Percentiles rank a stretch among this genome's conserved stretches.
Conservation (phyloP, 371 early-diverging fungal genomes). For the Circinella umbellata region DNA sequence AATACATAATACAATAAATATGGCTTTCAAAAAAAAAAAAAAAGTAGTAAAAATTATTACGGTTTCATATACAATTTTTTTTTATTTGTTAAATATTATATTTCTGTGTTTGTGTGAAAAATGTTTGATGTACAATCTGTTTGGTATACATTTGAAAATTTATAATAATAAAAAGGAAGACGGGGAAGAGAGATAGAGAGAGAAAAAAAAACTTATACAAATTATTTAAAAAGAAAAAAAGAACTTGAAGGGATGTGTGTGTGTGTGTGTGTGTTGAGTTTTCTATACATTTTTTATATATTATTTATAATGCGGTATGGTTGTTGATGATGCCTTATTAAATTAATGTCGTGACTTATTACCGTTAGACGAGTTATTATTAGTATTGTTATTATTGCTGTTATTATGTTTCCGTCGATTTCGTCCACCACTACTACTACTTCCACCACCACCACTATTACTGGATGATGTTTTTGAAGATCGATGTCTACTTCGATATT, state of each 20-base stretch:
- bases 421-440: neutral
- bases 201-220: too few species aligned
- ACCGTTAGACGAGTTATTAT: neutral
- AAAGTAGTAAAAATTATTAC: neutral
- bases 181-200: too few species aligned
- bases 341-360: neutral
- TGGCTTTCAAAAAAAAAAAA: neutral
- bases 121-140: slow-evolving; percentile 2
- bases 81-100: neutral
- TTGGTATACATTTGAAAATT: neutral
- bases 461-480: neutral
- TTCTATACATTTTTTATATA: slow-evolving; percentile 2
- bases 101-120: neutral
- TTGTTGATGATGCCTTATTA: too few species aligned
- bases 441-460: neutral
- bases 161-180: neutral
- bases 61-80: slow-evolving; percentile 2
- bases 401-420: neutral
- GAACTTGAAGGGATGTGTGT: neutral
- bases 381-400: neutral
- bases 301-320: neutral
- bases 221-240: too few species aligned
- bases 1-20: neutral
- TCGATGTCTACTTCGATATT: neutral
- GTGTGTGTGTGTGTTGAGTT: neutral